Evolutionary conservation across 1,139 yeast species (phyloP).

Genomic region (Diutina neorugosa): DNA sequence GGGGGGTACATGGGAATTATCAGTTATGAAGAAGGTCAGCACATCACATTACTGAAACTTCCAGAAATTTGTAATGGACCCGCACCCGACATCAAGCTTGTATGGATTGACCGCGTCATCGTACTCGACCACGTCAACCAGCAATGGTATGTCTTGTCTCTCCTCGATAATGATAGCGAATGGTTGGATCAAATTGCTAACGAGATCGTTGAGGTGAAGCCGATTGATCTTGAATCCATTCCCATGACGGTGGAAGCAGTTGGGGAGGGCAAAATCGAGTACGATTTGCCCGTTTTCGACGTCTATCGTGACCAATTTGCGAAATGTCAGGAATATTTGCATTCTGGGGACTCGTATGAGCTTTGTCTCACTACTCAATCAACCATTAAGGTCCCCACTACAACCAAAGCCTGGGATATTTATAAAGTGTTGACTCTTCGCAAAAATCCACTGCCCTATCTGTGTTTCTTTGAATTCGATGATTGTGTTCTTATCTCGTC

Average conservation of each 20-base stretch:
- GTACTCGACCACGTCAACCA: slow-evolving; percentile 38
- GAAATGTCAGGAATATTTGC: slow-evolving; percentile 56
- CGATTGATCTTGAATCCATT: slow-evolving; percentile 12
- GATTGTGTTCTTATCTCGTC: slow-evolving; percentile 68
- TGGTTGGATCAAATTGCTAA: slow-evolving; percentile 8
- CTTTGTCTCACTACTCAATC: slow-evolving; percentile 81
- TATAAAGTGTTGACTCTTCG: slow-evolving; percentile 54
- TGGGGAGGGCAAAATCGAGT: slow-evolving; percentile 15
- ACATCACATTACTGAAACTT: slow-evolving; percentile 22
- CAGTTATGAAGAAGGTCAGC: slow-evolving; percentile 75
- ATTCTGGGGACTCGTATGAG: slow-evolving; percentile 87
- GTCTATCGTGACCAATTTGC: slow-evolving; percentile 45
- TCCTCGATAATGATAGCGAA: slow-evolving; percentile 20
- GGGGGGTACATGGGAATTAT: slow-evolving; percentile 85
- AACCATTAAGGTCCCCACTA: slow-evolving; percentile 35
- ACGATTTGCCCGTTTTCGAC: slow-evolving; percentile 42
- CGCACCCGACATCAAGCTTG: slow-evolving; percentile 65
- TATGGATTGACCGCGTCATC: slow-evolving; percentile 57
- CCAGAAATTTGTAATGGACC: slow-evolving; percentile 17
- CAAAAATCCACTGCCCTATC: slow-evolving; percentile 87
- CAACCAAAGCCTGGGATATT: slow-evolving; percentile 58
- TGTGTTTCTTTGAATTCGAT: slow-evolving; percentile 68
- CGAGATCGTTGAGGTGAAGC: slow-evolving; percentile 8
- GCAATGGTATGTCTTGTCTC: slow-evolving; percentile 44
- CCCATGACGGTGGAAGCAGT: slow-evolving; percentile 19